These are phyloP conservation scores for Pseudogymnoascus sp. DNA, from an alignment of 2,329 filamentous ascomycete genomes.

Conservation along the genomic window DNA sequence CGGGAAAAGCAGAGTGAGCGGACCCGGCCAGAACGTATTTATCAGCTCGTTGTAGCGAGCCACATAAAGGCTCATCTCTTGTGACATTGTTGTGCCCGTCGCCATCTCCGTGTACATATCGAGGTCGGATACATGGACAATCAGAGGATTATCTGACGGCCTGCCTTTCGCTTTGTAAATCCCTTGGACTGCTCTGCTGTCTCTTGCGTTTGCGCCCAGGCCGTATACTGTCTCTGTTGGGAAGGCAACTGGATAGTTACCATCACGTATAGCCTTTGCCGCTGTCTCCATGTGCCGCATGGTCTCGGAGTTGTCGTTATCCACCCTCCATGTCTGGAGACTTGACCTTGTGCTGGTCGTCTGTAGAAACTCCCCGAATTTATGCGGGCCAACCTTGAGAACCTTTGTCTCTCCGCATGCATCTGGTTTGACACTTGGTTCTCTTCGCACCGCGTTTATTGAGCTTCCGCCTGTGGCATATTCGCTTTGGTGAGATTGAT, in stretches of 20 bases:
- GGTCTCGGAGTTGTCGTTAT: neutral
- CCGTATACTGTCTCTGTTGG: conserved; percentile 98
- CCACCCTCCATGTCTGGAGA: neutral
- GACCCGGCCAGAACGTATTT: conserved; percentile 83
- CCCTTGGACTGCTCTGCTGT: conserved; percentile 72
- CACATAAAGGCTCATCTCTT: conserved; percentile 20
- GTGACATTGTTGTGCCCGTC: conserved; percentile 10
- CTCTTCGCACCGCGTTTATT: neutral
- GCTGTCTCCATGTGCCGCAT: conserved; percentile 32
- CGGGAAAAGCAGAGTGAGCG: conserved; percentile 81
- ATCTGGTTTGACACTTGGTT: neutral
- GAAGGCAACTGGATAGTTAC: conserved; percentile 77
- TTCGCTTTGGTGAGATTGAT: neutral
- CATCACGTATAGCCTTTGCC: conserved; percentile 54
- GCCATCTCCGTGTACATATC: conserved; percentile 52
- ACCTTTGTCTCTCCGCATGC: neutral
- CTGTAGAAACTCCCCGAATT: neutral
- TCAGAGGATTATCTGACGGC: conserved; percentile 90
- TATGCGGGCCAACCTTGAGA: neutral
- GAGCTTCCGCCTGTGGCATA: neutral
- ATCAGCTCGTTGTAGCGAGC: conserved; percentile 63
- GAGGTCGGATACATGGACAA: conserved; percentile 81
- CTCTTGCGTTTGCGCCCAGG: conserved; percentile 88
- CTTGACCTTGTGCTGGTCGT: neutral
- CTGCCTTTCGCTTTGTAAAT: conserved; percentile 88